A percentile compares a stretch with the other conserved stretches of the same genome.
These are phyloP conservation scores for Colletotrichum sp. DNA, from an alignment of 2,329 filamentous ascomycete genomes.

Conservation along the genomic window DNA sequence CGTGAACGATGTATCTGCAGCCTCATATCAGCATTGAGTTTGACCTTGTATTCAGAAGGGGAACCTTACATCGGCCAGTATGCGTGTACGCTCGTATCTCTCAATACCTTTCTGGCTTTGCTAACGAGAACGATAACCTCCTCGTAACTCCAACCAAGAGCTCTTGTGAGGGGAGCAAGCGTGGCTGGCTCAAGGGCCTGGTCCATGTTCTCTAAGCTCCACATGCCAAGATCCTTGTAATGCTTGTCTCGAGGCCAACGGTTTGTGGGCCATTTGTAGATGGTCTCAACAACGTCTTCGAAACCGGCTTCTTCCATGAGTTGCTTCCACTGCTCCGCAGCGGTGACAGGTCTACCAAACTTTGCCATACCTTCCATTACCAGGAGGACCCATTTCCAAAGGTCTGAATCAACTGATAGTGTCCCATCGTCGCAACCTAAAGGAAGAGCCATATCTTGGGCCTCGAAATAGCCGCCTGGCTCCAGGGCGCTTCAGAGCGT, in stretches of 20 bases:
- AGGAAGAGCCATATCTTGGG: constrained; percentile 30
- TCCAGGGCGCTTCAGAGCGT: constrained; percentile 29
- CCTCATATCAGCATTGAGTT: neutral
- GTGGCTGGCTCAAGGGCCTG: constrained; percentile 36
- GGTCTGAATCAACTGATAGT: constrained; percentile 24
- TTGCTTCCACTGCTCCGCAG: constrained; percentile 30
- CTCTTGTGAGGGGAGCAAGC: constrained; percentile 40
- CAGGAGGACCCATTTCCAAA: constrained; percentile 33
- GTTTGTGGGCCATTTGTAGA: constrained; percentile 20
- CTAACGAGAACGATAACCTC: constrained; percentile 28
- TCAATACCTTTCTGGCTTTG: constrained; percentile 25
- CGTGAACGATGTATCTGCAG: constrained; percentile 1
- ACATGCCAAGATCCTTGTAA: constrained; percentile 18
- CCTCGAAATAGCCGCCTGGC: constrained; percentile 35
- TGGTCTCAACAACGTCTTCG: neutral
- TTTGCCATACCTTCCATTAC: constrained; percentile 31
- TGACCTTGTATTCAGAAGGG: neutral
- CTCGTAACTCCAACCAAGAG: constrained; percentile 35
- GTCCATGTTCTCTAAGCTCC: constrained; percentile 31
- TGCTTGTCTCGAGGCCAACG: constrained; percentile 22
- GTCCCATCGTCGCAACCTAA: constrained; percentile 35
- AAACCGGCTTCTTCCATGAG: constrained; percentile 15
- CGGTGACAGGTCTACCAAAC: constrained; percentile 33
- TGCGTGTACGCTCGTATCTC: constrained; percentile 26
- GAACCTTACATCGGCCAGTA: constrained; percentile 21